Percentiles rank a stretch among this genome's conserved stretches.
These are phyloP conservation scores for Glycine latifolia DNA, from an alignment of 306 rosid species.

Conservation along the genomic window DNA sequence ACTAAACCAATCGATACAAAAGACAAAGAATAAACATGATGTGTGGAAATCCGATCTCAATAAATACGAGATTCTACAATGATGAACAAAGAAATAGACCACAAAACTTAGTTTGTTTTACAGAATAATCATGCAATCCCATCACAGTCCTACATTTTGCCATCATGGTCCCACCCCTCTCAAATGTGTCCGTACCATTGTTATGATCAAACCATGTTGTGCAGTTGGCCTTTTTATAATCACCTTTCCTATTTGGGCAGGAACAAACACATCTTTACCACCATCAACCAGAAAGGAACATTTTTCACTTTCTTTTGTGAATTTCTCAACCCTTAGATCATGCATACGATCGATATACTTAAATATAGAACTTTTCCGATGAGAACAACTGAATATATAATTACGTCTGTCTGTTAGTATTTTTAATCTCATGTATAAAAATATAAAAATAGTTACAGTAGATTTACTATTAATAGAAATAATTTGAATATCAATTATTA, in stretches of 20 bases:
- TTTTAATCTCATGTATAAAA: too few relatives aligned
- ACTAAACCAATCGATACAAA: too few relatives aligned
- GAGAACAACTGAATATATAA: neutral
- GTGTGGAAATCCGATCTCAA: too few relatives aligned
- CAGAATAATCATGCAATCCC: constrained; percentile 42
- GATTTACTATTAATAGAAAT: too few relatives aligned
- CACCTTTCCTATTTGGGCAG: constrained; percentile 54
- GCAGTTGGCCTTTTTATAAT: constrained; percentile 44
- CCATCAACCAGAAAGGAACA: constrained; percentile 14
- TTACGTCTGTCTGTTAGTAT: neutral
- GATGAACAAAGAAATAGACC: too few relatives aligned
- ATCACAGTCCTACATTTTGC: constrained; percentile 44
- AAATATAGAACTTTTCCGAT: neutral
- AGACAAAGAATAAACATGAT: too few relatives aligned
- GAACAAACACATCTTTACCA: constrained; percentile 30
- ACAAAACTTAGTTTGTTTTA: constrained; percentile 2
- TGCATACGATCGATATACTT: constrained; percentile 2
- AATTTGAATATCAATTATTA: too few relatives aligned
- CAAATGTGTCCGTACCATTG: neutral
- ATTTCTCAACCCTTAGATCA: constrained; percentile 26
- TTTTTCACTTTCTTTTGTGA: constrained; percentile 12
- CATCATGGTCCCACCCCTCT: constrained; percentile 40
- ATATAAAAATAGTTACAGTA: too few relatives aligned
- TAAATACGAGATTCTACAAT: too few relatives aligned
- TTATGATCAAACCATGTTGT: constrained; percentile 37